Conservation (phyloP, 1,284 basidiomycete genomes). For the Tylopilus sp. region DNA sequence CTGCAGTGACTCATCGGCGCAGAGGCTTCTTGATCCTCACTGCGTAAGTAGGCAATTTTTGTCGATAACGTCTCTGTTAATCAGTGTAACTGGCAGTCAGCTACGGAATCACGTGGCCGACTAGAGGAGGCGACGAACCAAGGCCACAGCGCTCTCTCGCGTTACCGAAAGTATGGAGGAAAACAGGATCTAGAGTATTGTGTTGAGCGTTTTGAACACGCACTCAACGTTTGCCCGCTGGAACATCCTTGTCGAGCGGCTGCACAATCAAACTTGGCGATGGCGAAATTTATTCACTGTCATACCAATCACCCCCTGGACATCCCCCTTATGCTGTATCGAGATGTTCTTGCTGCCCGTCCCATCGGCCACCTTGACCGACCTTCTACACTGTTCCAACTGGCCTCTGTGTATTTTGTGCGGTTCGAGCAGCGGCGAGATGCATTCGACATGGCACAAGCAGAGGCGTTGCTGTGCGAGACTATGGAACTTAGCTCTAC, state of each 20-base stretch:
- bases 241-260: background rate
- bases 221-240: background rate
- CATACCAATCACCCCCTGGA: background rate
- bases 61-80: background rate
- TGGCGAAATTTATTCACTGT: background rate
- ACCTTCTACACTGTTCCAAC: background rate
- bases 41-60: background rate
- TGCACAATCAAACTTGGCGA: background rate
- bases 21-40: background rate
- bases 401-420: background rate
- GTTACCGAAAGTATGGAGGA: background rate
- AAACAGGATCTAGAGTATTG: background rate
- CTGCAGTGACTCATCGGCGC: background rate
- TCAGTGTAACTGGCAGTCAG: background rate
- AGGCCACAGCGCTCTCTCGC: background rate
- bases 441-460: background rate
- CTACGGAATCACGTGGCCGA: background rate
- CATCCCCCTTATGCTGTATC: background rate
- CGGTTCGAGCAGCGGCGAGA: background rate
- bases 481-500: too few relatives aligned
- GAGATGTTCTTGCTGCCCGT: background rate
- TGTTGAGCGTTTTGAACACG: background rate
- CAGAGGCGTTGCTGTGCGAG: too few relatives aligned
- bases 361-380: background rate
- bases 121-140: background rate